Evolutionary conservation across 805 yeast genomes (phyloP).

Genomic region (Ogataea nonfermentans): DNA sequence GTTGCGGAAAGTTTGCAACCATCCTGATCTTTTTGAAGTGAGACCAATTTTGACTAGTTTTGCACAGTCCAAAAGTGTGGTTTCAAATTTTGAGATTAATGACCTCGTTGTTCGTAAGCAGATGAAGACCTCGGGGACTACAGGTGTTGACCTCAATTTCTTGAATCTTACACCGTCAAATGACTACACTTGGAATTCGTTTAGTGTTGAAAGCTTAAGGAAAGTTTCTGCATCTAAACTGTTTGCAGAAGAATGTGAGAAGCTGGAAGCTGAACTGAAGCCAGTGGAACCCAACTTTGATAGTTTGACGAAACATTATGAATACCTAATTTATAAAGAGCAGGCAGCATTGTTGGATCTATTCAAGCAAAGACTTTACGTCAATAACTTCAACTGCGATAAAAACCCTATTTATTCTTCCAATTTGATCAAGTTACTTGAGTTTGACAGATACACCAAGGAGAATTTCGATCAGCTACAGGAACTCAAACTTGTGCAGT

Average conservation of each 20-base stretch:
- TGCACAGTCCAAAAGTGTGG: conserved; percentile 66
- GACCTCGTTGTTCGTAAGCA: conserved; percentile 40
- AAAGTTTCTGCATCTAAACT: conserved; percentile 46
- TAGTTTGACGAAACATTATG: conserved; percentile 58
- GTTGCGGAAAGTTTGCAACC: conserved; percentile 92
- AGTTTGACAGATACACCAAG: conserved; percentile 27
- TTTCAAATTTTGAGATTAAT: conserved; percentile 43
- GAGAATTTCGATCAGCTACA: conserved; percentile 30
- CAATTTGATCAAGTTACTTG: conserved; percentile 47
- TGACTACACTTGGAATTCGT: conserved; percentile 44
- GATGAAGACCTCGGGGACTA: conserved; percentile 11
- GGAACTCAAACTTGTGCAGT: conserved; percentile 38
- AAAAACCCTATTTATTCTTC: conserved; percentile 68
- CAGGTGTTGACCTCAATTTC: conserved; percentile 47
- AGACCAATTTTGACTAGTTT: conserved; percentile 92
- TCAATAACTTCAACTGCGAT: conserved; percentile 64
- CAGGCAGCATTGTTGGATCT: conserved; percentile 51
- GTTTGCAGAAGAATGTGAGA: conserved; percentile 43
- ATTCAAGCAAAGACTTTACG: conserved; percentile 54
- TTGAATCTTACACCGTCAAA: conserved; percentile 59
- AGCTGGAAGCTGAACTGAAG: conserved; percentile 39
- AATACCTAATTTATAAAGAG: conserved; percentile 50
- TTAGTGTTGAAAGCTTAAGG: conserved; percentile 43
- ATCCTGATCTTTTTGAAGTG: conserved; percentile 94
- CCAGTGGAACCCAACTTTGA: conserved; percentile 33